Base-by-base conservation (phyloP, 2,329 filamentous ascomycete genomes). In the Pestalotiopsis sp. region DNA sequence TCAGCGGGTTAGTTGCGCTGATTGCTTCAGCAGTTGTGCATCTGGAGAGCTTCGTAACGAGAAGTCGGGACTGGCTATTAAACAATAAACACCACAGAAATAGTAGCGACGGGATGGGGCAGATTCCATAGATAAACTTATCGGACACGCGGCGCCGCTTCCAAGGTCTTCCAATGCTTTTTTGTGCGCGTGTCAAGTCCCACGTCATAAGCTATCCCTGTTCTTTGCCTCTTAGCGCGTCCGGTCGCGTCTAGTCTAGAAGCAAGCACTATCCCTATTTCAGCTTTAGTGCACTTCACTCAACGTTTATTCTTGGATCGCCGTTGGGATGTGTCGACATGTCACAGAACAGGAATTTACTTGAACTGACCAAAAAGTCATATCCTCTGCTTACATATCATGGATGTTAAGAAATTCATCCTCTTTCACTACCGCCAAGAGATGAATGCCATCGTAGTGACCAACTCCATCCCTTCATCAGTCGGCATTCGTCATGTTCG, bases 131-230 rank as follows among this genome's bases (percentile, higher is more conserved):
- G 62, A 36, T 36, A 56, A 36, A 23, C 36, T 66, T 66, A 49
- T 56, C 63, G 63, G 45, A 57, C 45, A 58, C 63, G 63, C 49
- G 40, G 40, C 13, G 25, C 59, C 14, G 14, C 31, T 62, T 41
- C 20, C 31, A 7, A 38, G 31, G 14, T n/a, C 17, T 14, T 27
- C 27, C 25, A 14, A 56, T 13, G 23, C 12, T 56, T 56, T 49
- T 59, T 66, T 66, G 63, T 58, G 41, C 63, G 63, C 63, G 63
- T 58, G 31, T 66, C 49, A 66, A 57, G 63, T 60, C 14, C n/a
- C 58, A 66, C 65, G 65, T 66, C 65, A 66, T 66, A 41, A 23
- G 12, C 40, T n/a, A 60, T 38, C 65, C 52, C 38, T 59, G 56
- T 27, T 31, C 27, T 36, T 36, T 9, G 14, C 41, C 52, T 38